Conservation (phyloP, 352 stramenopile species). For the Globisporangium orthogonon region DNA sequence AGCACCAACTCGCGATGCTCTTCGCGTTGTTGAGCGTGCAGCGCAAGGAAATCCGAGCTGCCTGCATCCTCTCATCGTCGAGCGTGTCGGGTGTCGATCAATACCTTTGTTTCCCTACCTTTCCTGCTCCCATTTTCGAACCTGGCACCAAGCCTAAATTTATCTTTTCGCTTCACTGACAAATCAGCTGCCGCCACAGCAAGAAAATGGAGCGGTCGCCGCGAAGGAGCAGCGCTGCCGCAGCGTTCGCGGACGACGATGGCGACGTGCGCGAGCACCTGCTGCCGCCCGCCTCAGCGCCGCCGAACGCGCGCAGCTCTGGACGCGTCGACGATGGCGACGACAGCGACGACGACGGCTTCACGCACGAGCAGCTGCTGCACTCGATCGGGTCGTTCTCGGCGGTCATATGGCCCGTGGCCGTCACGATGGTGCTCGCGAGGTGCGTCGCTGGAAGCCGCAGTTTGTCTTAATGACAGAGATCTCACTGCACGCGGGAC, state of each 20-base stretch:
- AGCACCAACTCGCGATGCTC: background rate
- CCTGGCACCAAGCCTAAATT: background rate
- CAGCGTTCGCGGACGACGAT: constrained; percentile 13
- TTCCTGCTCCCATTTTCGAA: too few relatives aligned
- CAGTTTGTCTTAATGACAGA: background rate
- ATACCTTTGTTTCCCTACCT: too few relatives aligned
- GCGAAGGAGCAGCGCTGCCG: background rate
- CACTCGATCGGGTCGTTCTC: constrained; percentile 85
- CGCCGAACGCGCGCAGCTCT: background rate
- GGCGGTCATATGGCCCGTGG: constrained; percentile 73
- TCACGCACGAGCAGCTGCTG: constrained; percentile 77
- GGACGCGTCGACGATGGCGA: background rate
- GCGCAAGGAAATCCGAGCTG: background rate
- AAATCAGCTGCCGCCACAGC: too few relatives aligned
- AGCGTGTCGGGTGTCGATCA: too few relatives aligned
- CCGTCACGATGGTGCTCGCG: constrained; percentile 73
- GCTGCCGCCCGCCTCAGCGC: constrained; percentile 15
- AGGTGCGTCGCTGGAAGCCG: constrained; percentile 26
- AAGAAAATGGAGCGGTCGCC: background rate
- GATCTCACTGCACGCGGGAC: too few relatives aligned
- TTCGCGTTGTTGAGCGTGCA: background rate
- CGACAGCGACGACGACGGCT: constrained; percentile 30
- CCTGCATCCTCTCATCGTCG: too few relatives aligned
- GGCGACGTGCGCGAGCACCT: constrained; percentile 41
- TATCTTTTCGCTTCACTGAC: background rate